A percentile compares a stretch with the other conserved stretches of the same genome.
phyloP scores from a whole-genome alignment of 768 basidiomycete species.

The Hydnomerulius pinastri region DNA sequence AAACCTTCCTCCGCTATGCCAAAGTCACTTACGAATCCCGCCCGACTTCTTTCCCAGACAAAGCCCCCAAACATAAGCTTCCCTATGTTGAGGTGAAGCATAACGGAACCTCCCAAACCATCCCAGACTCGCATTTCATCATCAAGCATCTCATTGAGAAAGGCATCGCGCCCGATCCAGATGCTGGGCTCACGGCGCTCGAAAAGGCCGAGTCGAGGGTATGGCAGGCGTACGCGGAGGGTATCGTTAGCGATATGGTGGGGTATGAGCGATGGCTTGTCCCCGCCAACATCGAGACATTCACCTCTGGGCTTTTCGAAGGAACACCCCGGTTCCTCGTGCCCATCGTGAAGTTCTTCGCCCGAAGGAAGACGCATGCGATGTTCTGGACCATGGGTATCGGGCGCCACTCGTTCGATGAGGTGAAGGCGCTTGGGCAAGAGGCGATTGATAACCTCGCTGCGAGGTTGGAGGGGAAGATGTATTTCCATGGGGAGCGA shows the following conservation, averaged over 20 bases:
- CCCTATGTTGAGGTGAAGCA: conserved; percentile 3
- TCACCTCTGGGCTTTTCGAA: neutral
- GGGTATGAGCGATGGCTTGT: neutral
- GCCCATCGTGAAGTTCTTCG: neutral
- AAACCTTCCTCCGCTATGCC: conserved; percentile 5
- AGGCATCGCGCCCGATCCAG: neutral
- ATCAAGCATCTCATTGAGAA: neutral
- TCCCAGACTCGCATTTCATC: conserved; percentile 13
- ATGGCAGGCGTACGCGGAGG: too few relatives aligned
- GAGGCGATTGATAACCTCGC: too few relatives aligned
- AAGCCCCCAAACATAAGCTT: conserved; percentile 10
- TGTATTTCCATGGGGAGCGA: neutral
- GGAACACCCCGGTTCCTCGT: neutral
- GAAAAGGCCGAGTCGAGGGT: neutral
- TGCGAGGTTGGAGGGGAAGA: neutral
- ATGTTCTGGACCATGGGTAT: neutral
- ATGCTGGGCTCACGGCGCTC: neutral
- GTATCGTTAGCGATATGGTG: neutral
- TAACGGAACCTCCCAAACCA: neutral
- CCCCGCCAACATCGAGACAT: neutral
- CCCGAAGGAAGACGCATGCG: neutral
- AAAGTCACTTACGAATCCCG: neutral
- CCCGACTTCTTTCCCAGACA: neutral
- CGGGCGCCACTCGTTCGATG: neutral
- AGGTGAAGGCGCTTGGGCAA: neutral